phyloP scores from a whole-genome alignment of 352 stramenopile genomes.

The Phytophthora ohioensis region DNA sequence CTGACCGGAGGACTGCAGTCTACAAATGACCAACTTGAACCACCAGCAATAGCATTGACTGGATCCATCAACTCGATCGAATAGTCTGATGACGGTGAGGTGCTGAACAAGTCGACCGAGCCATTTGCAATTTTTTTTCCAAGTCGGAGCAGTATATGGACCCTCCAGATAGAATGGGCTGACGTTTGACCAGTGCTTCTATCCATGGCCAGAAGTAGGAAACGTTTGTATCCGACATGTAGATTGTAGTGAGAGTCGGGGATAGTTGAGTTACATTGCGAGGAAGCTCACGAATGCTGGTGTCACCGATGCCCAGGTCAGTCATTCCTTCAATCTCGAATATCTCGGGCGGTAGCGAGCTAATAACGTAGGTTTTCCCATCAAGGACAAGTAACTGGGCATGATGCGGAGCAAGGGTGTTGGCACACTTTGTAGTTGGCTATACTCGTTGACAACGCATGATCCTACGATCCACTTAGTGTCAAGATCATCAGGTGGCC shows the following conservation, averaged over 20 bases:
- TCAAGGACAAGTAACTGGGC: conserved; percentile 9
- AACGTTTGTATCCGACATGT: conserved; percentile 5
- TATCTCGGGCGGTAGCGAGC: conserved; percentile 13
- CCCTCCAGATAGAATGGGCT: conserved; percentile 10
- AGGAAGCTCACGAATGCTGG: conserved; percentile 10
- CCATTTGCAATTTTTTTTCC: conserved; percentile 11
- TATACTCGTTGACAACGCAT: conserved; percentile 33
- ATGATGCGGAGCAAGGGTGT: conserved; percentile 5
- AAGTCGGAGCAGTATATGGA: conserved; percentile 16
- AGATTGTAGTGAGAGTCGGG: background rate
- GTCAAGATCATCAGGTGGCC: conserved; percentile 41
- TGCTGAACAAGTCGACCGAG: conserved; percentile 1
- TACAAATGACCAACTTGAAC: conserved; percentile 5
- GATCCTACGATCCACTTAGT: conserved; percentile 33
- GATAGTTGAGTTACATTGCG: conserved; percentile 20
- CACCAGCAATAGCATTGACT: background rate
- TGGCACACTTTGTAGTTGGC: conserved; percentile 25
- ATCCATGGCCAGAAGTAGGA: conserved; percentile 23
- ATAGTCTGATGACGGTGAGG: background rate
- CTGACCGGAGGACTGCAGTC: conserved; percentile 2
- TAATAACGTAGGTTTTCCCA: conserved; percentile 15
- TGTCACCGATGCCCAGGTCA: conserved; percentile 8
- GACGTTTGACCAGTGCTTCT: background rate
- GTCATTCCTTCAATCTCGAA: conserved; percentile 28
- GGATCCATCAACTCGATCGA: conserved; percentile 12